Base-by-base conservation (phyloP, 2,329 filamentous ascomycete species). In the Penicillium aurantiogriseum region DNA sequence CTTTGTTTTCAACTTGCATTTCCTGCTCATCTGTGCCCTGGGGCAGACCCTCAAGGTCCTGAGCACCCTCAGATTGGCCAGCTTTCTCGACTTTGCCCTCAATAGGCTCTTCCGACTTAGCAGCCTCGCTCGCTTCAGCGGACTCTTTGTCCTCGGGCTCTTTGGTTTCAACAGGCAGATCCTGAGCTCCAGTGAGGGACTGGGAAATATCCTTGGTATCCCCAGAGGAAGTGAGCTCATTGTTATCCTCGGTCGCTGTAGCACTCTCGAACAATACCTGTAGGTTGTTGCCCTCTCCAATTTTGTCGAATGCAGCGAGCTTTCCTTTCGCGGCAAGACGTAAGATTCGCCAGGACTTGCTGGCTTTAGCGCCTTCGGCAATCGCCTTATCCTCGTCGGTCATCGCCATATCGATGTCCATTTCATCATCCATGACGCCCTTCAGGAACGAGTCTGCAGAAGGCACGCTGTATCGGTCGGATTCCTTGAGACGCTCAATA, bases 281-380 rank as follows among this genome's bases (percentile, higher is more conserved):
- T 59, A 87, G 71, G 62, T 91, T 90, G 70, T 89, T 89, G 40
- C 89, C 87, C 63, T 92, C 88, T 54, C 96, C 92, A 47, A 96
- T 89, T 73, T 89, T 91, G 74, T 97, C 92, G 72, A 97, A 94
- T 21, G 86, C 79, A 44, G 85, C 83, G 63, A 97, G 82, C 66
- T 88, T 89, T 56, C 82, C 86, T 63, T 85, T 86, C 55, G 89
- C 87, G 10, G 91, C 89, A 62, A 96, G 84, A 51, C 94, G 86
- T 61, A 99, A 79, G 5, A 91, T 90, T 65, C 92, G 85, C 94
- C 94, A 99, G 56, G 87, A 89, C 74, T 95, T 93, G 78, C 91
- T 96, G 21, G 88, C 86, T 73, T 95, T 96, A 54, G 87, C 83
- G 62, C 90, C 89, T 76, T 74, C 84, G 77, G 78, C 82, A 65